phyloP scores from a whole-genome alignment of 2,329 filamentous ascomycete genomes.

The Fusarium pilosicola region DNA sequence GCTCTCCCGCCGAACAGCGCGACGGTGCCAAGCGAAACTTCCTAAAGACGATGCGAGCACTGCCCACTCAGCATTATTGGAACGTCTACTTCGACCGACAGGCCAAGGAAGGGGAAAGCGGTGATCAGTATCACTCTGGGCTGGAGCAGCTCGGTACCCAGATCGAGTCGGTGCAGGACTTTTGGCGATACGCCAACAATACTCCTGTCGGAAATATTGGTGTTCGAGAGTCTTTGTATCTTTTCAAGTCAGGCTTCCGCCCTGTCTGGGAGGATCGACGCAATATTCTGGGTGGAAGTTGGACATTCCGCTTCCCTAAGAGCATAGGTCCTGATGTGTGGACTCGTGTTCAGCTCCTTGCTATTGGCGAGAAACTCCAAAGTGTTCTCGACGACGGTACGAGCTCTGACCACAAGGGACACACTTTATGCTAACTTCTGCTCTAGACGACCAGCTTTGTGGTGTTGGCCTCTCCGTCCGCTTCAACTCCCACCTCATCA shows the following conservation, averaged over 20 bases:
- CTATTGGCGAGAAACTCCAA: constrained; percentile 84
- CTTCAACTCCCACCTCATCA: constrained; percentile 89
- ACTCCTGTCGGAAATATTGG: constrained; percentile 80
- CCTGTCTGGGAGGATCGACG: constrained; percentile 88
- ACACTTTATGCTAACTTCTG: constrained; percentile 16
- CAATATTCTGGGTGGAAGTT: constrained; percentile 86
- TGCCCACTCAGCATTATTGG: constrained; percentile 85
- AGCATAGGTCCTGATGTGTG: constrained; percentile 77
- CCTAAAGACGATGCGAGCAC: constrained; percentile 75
- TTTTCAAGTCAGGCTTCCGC: constrained; percentile 81
- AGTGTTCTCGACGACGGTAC: constrained; percentile 75
- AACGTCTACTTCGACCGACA: constrained; percentile 74
- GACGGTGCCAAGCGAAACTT: constrained; percentile 87
- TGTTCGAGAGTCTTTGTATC: constrained; percentile 80
- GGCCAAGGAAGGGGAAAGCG: constrained; percentile 49
- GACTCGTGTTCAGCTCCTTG: constrained; percentile 83
- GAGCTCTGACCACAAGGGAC: constrained; percentile 34
- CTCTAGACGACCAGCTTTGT: constrained; percentile 82
- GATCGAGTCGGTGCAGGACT: constrained; percentile 85
- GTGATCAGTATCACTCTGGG: constrained; percentile 61
- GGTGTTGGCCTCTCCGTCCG: constrained; percentile 88
- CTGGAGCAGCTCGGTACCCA: constrained; percentile 71
- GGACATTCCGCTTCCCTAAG: constrained; percentile 92
- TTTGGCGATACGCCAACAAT: constrained; percentile 86
- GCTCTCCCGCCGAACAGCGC: constrained; percentile 77